phyloP scores from a whole-genome alignment of 768 basidiomycete species.

The Gloeopeniophorella convolvens region DNA sequence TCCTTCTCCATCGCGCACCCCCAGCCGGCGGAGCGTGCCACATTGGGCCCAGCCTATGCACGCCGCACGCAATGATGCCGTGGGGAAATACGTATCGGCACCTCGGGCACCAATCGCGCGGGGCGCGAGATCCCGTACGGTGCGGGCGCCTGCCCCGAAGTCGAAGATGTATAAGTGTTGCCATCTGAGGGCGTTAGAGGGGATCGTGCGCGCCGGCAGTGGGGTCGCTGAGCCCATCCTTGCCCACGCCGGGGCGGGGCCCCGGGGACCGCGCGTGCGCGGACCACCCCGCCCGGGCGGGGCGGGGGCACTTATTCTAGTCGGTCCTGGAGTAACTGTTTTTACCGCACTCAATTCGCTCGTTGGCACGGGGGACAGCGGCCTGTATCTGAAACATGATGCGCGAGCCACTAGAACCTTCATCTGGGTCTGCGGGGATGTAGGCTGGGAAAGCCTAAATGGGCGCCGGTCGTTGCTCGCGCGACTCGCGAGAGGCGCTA shows the following conservation, averaged over 20 bases:
- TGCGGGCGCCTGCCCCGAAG: constrained; percentile 17
- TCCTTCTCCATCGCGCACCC: no score
- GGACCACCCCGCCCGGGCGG: not conserved
- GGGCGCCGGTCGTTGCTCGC: constrained; percentile 15
- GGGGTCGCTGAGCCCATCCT: no score
- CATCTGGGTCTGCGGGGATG: constrained; percentile 17
- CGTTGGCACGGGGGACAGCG: constrained; percentile 14
- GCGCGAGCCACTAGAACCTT: constrained; percentile 20
- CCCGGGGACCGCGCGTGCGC: constrained; percentile 14
- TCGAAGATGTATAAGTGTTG: constrained; percentile 11
- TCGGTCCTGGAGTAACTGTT: no score
- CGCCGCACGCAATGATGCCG: constrained; percentile 8
- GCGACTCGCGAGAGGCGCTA: constrained; percentile 16
- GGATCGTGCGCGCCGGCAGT: no score
- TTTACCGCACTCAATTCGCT: no score
- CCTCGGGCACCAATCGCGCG: constrained; percentile 20
- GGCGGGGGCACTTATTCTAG: no score
- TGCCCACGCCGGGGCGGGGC: no score
- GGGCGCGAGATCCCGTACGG: constrained; percentile 16
- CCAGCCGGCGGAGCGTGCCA: constrained; percentile 8
- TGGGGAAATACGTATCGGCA: constrained; percentile 14
- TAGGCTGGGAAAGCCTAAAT: constrained; percentile 18
- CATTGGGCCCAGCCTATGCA: constrained; percentile 2
- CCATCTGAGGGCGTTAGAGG: constrained; percentile 15
- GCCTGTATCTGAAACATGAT: constrained; percentile 20